phyloP scores from a whole-genome alignment of 2,329 filamentous ascomycete genomes.

The Trichoderma hamatum region DNA sequence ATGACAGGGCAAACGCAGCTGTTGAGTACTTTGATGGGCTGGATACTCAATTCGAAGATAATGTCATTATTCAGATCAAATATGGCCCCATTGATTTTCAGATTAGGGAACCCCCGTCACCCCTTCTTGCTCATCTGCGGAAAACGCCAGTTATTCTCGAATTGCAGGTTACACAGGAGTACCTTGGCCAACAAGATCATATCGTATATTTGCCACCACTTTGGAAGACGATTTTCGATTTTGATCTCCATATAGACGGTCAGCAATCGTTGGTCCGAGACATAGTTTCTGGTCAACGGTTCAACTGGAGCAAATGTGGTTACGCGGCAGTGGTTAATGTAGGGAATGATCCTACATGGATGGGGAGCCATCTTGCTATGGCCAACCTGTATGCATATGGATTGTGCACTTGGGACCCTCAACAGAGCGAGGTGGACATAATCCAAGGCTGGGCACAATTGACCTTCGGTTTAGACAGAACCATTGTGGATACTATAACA shows the following conservation, averaged over 20 bases:
- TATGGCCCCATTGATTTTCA: conserved; percentile 6
- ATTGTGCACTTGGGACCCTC: conserved; percentile 3
- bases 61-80: not conserved
- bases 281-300: not conserved
- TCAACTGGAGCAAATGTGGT: not conserved
- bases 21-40: conserved; percentile 3
- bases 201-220: conserved; percentile 1
- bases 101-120: not conserved
- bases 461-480: not conserved
- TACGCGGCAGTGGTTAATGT: not conserved
- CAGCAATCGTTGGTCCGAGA: not conserved
- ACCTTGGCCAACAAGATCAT: not conserved
- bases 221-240: conserved; percentile 3
- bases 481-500: not conserved
- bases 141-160: not conserved
- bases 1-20: not conserved
- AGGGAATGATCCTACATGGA: not conserved
- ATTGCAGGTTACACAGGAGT: not conserved
- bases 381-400: conserved; percentile 1
- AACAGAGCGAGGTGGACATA: not conserved
- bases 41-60: conserved; percentile 6
- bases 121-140: not conserved
- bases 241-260: conserved; percentile 4
- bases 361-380: not conserved
- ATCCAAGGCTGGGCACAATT: not conserved